A percentile compares a stretch with the other conserved stretches of the same genome.
These are phyloP conservation scores for Hymenoscyphus albidus DNA, from an alignment of 2,329 filamentous ascomycete genomes.

Conservation along the genomic window DNA sequence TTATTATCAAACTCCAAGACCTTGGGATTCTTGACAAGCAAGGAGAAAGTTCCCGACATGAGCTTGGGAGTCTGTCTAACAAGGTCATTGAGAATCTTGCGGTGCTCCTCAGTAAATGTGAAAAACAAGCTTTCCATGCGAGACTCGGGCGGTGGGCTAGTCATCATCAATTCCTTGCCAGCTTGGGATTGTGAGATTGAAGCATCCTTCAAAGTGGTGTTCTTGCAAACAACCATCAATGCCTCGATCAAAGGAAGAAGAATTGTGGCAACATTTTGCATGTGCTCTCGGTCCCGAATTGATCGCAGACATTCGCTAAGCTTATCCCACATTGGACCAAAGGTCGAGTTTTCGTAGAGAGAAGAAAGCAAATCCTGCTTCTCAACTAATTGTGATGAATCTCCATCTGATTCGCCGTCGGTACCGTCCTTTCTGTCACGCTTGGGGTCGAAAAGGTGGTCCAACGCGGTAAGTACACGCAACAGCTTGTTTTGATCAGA, in stretches of 20 bases:
- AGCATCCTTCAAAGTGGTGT: constrained; percentile 60
- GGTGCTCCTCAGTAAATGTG: constrained; percentile 94
- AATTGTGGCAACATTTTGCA: constrained; percentile 96
- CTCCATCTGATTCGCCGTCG: constrained; percentile 50
- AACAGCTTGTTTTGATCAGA: constrained; percentile 96
- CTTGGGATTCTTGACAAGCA: constrained; percentile 97
- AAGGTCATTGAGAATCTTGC: constrained; percentile 95
- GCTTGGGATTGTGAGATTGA: constrained; percentile 35
- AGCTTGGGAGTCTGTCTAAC: constrained; percentile 95
- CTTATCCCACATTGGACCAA: constrained; percentile 87
- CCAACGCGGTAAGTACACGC: constrained; percentile 85
- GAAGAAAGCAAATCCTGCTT: constrained; percentile 83
- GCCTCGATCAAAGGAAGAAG: constrained; percentile 91
- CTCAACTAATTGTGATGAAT: constrained; percentile 52
- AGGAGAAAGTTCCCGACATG: constrained; percentile 96
- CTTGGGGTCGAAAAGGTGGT: constrained; percentile 90
- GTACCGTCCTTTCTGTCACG: constrained; percentile 46
- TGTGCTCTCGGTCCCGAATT: constrained; percentile 87
- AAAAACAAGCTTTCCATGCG: constrained; percentile 92
- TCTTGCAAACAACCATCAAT: constrained; percentile 99
- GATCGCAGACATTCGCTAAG: constrained; percentile 83
- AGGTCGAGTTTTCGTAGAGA: constrained; percentile 87
- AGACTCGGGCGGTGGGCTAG: constrained; percentile 74
- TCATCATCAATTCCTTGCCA: constrained; percentile 65
- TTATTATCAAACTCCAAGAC: constrained; percentile 99